phyloP scores from a whole-genome alignment of 1,284 basidiomycete genomes.

The Cutaneotrichosporon cavernicola region DNA sequence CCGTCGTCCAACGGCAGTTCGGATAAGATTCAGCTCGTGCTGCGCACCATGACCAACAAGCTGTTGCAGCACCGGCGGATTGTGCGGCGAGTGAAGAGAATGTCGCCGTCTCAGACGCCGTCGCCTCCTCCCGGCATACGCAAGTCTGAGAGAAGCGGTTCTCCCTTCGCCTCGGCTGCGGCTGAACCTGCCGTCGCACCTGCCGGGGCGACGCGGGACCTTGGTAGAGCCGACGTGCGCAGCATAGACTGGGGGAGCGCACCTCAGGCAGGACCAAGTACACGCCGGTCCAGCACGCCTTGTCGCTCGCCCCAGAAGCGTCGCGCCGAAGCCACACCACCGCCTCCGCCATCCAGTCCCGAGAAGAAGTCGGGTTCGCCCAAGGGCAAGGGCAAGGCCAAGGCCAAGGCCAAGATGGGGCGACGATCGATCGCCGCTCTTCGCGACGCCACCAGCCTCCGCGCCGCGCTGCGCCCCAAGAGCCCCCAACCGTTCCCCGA shows the following conservation, averaged over 20 bases:
- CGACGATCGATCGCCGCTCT: background rate
- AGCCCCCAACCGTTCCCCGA: slow-evolving; percentile 12
- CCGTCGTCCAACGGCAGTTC: slow-evolving; percentile 26
- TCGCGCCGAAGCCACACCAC: background rate
- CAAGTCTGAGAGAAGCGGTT: background rate
- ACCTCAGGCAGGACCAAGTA: background rate
- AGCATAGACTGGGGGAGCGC: slow-evolving; percentile 8
- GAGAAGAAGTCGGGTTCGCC: background rate
- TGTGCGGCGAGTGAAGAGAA: slow-evolving; percentile 37
- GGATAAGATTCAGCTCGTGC: slow-evolving; percentile 52
- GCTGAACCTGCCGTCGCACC: slow-evolving; percentile 12
- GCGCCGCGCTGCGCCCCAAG: slow-evolving; percentile 7
- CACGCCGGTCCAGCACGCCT: background rate
- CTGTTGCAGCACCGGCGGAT: slow-evolving; percentile 52
- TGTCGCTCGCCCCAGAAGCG: background rate
- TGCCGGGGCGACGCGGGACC: background rate
- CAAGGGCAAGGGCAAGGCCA: slow-evolving; percentile 3
- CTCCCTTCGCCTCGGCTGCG: slow-evolving; percentile 3
- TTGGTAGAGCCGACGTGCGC: slow-evolving; percentile 11
- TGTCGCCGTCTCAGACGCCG: slow-evolving; percentile 16
- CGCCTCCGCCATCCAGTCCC: background rate
- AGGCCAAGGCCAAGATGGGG: background rate
- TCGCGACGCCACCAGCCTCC: slow-evolving; percentile 1
- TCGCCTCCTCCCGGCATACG: slow-evolving; percentile 10
- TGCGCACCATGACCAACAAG: slow-evolving; percentile 55